Conservation (phyloP, 345 rosid species). For the Rhodamnia rubescens region DNA sequence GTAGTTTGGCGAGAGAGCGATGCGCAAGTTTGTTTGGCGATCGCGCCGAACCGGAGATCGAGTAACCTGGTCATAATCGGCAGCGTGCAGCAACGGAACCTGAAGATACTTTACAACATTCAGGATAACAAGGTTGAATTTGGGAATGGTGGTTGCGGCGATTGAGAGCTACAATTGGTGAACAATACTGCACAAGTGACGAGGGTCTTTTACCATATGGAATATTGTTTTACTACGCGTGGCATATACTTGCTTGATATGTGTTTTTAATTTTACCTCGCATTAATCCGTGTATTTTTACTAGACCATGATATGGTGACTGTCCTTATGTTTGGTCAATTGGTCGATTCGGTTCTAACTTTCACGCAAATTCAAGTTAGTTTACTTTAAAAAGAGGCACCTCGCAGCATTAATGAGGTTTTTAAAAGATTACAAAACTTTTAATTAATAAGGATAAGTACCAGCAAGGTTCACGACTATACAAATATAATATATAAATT, state of each 20-base stretch:
- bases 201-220: not conserved
- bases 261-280: not conserved
- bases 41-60: conserved; percentile 2
- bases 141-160: conserved; percentile 4
- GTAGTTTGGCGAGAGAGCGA: conserved; percentile 1
- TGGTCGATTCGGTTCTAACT: not conserved
- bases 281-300: not conserved
- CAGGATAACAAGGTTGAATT: conserved; percentile 1
- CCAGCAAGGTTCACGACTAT: not conserved
- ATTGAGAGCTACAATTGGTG: not conserved
- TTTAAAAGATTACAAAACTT: not conserved
- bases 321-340: not conserved
- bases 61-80: conserved; percentile 12
- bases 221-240: not conserved
- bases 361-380: not conserved
- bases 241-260: not conserved
- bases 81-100: conserved; percentile 8
- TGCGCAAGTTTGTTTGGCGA: conserved; percentile 17
- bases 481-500: too few species aligned
- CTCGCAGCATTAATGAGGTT: not conserved
- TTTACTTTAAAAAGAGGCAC: not conserved
- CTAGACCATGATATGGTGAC: not conserved
- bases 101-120: conserved; percentile 7
- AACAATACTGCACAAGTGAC: not conserved
- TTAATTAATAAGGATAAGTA: not conserved